Base-by-base conservation (phyloP, 768 basidiomycete species). In the Podaxis pistillaris region DNA sequence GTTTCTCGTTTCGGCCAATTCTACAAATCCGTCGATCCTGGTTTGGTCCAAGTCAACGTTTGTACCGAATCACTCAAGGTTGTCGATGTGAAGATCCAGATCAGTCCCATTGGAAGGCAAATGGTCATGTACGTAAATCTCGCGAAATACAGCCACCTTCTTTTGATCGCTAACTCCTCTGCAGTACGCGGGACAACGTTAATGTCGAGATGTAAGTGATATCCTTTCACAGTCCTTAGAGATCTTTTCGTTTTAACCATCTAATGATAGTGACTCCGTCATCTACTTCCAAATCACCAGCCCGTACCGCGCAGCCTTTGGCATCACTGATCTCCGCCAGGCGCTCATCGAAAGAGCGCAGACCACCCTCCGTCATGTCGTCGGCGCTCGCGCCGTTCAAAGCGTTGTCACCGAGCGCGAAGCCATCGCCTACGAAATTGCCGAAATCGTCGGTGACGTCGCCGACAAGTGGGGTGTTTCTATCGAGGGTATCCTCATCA, bases 381-480 rank as follows among this genome's bases (percentile, higher is more conserved):
- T 97, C 37, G 96, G 96, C 66, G 93, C 94, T 2, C 90, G 94
- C 24, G 88, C 91, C 0, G 92, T 98, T n/a, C 96, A 98, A 75
- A 88, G 86, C 68, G 91, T 98, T 62, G 93, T 98, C 64, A 96
- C 95, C 2, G 96, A 98, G 77, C 93, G 96, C 64, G 96, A 98
- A 70, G 94, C 91, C 46, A 94, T 97, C 66, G 96, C 96, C 9
- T 89, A 91, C 70, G 96, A 98, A 76, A 97, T 98, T 65, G 96
- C 94, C 58, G 93, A 96, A 75, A 95, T 97, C 62, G 94, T 98
- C 33, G 91, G 90, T 28, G 91, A 94, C 73, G 84, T 94, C 49
- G 91, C 92, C 15, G 93, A 93, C 77, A 93, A 93, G 73, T 98
- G 96, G 96, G 96, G 96, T 73, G 96, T 98, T 47, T 83, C 91